Conservation (phyloP, 805 yeast species). For the Kazachstania kunashirensis region DNA sequence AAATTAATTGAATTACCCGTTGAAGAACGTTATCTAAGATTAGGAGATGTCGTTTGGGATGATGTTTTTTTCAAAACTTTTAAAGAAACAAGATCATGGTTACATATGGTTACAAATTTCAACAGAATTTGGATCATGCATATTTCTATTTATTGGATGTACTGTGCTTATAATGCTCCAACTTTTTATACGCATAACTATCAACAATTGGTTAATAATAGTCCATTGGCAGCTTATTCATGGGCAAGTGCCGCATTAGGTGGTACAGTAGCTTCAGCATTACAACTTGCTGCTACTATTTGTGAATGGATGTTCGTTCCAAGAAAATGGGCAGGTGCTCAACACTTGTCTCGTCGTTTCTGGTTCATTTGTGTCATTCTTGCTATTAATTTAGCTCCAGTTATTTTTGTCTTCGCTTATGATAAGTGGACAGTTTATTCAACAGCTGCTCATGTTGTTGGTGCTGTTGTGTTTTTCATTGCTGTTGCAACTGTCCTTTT, state of each 20-base stretch:
- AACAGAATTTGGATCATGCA: conserved; percentile 98
- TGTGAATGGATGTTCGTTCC: conserved; percentile 96
- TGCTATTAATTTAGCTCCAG: conserved; percentile 70
- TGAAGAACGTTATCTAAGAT: conserved; percentile 77
- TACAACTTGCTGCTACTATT: conserved; percentile 80
- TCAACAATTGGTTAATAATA: conserved; percentile 70
- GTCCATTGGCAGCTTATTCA: conserved; percentile 79
- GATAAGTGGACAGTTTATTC: conserved; percentile 60
- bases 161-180: conserved; percentile 86
- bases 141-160: conserved; percentile 86
- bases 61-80: conserved; percentile 92
- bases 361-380: conserved; percentile 60
- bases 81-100: conserved; percentile 94
- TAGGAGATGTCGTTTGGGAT: conserved; percentile 90
- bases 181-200: conserved; percentile 82
- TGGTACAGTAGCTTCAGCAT: conserved; percentile 73
- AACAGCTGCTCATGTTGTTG: conserved; percentile 62
- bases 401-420: conserved; percentile 75
- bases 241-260: conserved; percentile 93
- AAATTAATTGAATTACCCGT: conserved; percentile 83
- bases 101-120: conserved; percentile 88
- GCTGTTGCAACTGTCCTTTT: conserved; percentile 76
- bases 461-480: conserved; percentile 82
- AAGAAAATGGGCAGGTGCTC: conserved; percentile 98
- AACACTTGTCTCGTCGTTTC: conserved; percentile 83